Evolutionary conservation across 2,329 filamentous ascomycete genomes (phyloP), one percentile per base, ranked within the genome.

Genomic region (Colletotrichum eremochloae): DNA sequence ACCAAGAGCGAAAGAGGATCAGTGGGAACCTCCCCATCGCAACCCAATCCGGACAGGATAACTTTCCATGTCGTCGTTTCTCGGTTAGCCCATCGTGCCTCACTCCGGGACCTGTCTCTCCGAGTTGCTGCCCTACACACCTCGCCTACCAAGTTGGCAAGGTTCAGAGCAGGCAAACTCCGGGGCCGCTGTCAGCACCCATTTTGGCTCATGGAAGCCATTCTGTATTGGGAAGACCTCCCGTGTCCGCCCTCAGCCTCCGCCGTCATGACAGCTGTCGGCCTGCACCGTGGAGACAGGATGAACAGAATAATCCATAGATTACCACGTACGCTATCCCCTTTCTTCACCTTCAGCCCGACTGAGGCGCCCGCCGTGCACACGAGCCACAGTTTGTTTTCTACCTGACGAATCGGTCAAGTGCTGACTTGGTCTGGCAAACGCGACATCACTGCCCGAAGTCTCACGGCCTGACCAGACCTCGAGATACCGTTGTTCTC

Each of bases 231-330:
- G 69, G 69, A 44, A 68, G 52, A 58, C n/a, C 33, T 29, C 53
- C 58, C 44, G 58, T 42, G 44, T 44, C 44, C 36, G 52, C 31
- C 40, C 29, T 46, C 58, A 72, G 69, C 69, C 65, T 52, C 53
- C 65, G 58, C 65, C 65, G 69, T 72, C 69, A 68, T 72, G 65
- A 68, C 69, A 72, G 65, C 52, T 68, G 56, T 40, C 24, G 50
- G 56, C 48, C 62, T 42, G 38, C 38, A 33, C n/a, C 20, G 31
- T 24, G 38, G 44, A 33, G 18, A 24, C 31, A 11, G 29, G 33
- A 60, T 29, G 44, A 6, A 20, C 42, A 53, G 52, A 31, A 40
- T 64, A 68, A 58, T 31, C 18, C 42, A 14, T 63, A 33, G 36
- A 18, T 60, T 53, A 58, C 69, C 44, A 53, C 46, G 29, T 53